Percentiles rank a stretch among this genome's conserved stretches.
Conservation (phyloP, 805 yeast species). For the Yarrowia phangngaensis region DNA sequence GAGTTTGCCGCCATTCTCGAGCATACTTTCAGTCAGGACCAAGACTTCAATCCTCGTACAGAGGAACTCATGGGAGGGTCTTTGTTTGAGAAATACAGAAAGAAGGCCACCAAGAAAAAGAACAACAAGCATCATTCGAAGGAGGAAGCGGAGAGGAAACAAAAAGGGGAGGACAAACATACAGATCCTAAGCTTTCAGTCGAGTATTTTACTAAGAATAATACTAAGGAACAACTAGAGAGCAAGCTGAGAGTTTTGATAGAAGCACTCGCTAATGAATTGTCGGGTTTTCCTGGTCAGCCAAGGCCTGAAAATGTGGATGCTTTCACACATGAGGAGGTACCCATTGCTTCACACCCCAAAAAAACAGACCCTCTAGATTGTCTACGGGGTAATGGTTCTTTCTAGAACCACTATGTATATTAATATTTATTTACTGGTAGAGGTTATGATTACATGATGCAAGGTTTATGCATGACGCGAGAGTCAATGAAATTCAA, state of each 20-base stretch:
- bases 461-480: slow-evolving; percentile 20
- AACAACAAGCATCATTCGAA: too few relatives aligned
- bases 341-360: not conserved
- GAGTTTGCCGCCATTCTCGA: slow-evolving; percentile 25
- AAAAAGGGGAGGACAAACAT: not conserved
- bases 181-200: too few relatives aligned
- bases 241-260: not conserved
- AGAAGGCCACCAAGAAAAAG: slow-evolving; percentile 2
- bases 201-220: not conserved
- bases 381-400: slow-evolving; percentile 6
- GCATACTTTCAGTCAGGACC: slow-evolving; percentile 12
- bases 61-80: slow-evolving; percentile 25
- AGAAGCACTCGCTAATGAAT: not conserved
- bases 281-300: not conserved
- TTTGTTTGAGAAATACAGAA: slow-evolving; percentile 13
- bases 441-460: not conserved
- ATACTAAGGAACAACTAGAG: not conserved
- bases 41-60: slow-evolving; percentile 9
- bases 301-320: not conserved
- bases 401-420: slow-evolving; percentile 21
- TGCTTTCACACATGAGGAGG: slow-evolving; percentile 2
- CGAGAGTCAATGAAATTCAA: not conserved
- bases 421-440: slow-evolving; percentile 12
- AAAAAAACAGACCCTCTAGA: slow-evolving; percentile 4
- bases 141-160: not conserved